phyloP scores from a whole-genome alignment of 176 grass and related monocot species.

The Luzula sylvatica region DNA sequence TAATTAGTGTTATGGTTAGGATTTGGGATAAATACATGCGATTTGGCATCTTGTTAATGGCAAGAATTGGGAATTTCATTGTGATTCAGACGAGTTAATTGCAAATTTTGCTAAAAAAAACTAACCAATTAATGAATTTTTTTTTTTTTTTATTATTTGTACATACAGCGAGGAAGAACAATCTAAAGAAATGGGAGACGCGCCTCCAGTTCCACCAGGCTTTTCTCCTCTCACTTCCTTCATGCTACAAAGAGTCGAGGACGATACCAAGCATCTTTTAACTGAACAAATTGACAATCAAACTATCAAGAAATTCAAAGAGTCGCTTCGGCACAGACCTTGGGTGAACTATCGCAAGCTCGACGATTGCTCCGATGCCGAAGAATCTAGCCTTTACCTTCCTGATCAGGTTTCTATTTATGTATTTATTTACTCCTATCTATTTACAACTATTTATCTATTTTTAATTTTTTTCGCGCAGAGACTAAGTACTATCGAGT shows the following conservation, averaged over 20 bases:
- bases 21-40: too few relatives aligned
- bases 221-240: conserved; percentile 29
- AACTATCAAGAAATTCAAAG: conserved; percentile 30
- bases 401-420: conserved; percentile 34
- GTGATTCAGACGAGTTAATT: too few relatives aligned
- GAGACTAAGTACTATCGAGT: conserved; percentile 22
- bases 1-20: too few relatives aligned
- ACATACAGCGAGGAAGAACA: too few relatives aligned
- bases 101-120: too few relatives aligned
- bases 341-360: conserved; percentile 55
- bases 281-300: background rate
- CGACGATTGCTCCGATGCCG: conserved; percentile 29
- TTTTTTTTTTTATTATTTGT: too few relatives aligned
- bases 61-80: too few relatives aligned
- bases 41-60: too few relatives aligned
- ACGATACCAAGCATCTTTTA: background rate
- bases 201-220: conserved; percentile 31
- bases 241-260: conserved; percentile 18
- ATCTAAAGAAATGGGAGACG: background rate
- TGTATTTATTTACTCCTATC: background rate
- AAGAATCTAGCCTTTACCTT: conserved; percentile 26
- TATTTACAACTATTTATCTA: background rate
- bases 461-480: conserved; percentile 22
- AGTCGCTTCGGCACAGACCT: conserved; percentile 52
- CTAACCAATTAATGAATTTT: too few relatives aligned